Evolutionary conservation across 1,284 basidiomycete genomes (phyloP), one percentile per base, ranked within the genome.

Genomic region (Naganishia sp.): DNA sequence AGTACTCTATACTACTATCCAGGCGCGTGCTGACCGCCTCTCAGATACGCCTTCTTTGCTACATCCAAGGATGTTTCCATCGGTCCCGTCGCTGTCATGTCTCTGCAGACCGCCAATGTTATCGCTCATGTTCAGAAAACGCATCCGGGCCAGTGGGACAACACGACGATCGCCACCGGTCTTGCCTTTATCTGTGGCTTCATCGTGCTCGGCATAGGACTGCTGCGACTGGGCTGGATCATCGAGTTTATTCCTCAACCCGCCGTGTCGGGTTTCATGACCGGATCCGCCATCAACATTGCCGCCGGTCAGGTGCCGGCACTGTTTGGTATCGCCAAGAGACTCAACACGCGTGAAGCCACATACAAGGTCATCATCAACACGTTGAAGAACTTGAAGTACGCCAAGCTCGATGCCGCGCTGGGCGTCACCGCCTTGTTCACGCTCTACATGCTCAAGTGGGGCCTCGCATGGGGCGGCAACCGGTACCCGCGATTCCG

Each of bases 41-140:
- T 76, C 60, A 70, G 72, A 63, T 75, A 74, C 68, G 74, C 73
- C 53, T 71, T 70, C 69, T 74, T 69, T 42, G 94, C 93, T 35
- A 96, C 93, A 0, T 92, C 92, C 49, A 96, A 96, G 79, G 94
- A 97, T 81, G 90, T 94, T 42, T 92, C 92, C 13, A 96, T 97
- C 71, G 94, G 94, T 58, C 94, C 94, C 2, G 94, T 95, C 69
- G 94, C 95, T 18, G 95, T 99, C 79, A 96, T 98, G 93, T 95
- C 92, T 7, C 85, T 96, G 63, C 90, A 92, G 42, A 87, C 88
- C n/a, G 85, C 90, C 17, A 87, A 90, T 74, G 87, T 95, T 69
- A 89, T 96, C 75, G 81, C 83, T 31, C 78, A 84, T 49, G 86
- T 95, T 57, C 75, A 89, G 55, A 71, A 66, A 6, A 47, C 63